Conservation (phyloP, 805 yeast genomes). For the Ogataea dorogensis region DNA sequence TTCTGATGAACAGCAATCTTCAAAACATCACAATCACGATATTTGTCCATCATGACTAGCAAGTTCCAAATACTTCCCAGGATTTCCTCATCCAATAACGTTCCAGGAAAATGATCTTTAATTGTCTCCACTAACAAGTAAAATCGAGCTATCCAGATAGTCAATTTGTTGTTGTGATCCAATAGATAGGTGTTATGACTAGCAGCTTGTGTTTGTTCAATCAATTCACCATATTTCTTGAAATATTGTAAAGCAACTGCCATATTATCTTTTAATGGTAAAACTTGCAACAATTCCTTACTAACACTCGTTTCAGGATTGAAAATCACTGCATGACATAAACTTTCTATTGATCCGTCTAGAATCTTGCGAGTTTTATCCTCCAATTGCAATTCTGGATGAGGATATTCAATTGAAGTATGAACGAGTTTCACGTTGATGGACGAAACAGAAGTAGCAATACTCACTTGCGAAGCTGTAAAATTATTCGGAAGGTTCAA, state of each 20-base stretch:
- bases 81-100: constrained; percentile 61
- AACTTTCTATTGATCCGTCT: constrained; percentile 64
- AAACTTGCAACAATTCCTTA: constrained; percentile 44
- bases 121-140: constrained; percentile 54
- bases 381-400: constrained; percentile 59
- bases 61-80: constrained; percentile 57
- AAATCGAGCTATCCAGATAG: constrained; percentile 37
- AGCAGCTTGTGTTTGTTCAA: constrained; percentile 6
- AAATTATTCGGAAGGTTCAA: constrained; percentile 10
- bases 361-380: constrained; percentile 41
- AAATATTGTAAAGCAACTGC: constrained; percentile 43
- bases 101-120: constrained; percentile 61
- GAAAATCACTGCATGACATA: constrained; percentile 72
- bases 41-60: constrained; percentile 48
- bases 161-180: constrained; percentile 5
- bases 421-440: constrained; percentile 27
- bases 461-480: constrained; percentile 19
- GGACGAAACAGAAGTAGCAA: constrained; percentile 13
- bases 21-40: constrained; percentile 50
- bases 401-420: constrained; percentile 50
- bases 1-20: constrained; percentile 50
- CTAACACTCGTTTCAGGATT: constrained; percentile 40
- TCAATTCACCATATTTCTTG: constrained; percentile 29
- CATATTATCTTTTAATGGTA: constrained; percentile 56
- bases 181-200: constrained; percentile 4